phyloP scores from a whole-genome alignment of 176 grass and related monocot genomes.

The Oryza longistaminata region DNA sequence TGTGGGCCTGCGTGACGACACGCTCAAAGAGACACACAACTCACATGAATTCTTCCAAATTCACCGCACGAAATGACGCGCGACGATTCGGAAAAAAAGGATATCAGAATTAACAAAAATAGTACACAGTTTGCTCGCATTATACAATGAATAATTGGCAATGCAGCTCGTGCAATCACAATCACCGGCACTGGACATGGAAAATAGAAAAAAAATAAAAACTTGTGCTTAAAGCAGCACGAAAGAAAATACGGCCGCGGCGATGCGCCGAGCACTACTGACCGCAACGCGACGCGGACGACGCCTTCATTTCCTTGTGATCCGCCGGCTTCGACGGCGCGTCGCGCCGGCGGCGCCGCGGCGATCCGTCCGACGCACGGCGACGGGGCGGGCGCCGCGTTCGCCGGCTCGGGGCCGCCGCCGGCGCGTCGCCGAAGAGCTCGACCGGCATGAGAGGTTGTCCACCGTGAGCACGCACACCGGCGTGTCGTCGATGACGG shows the following conservation, averaged over 20 bases:
- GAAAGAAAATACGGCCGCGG: slow-evolving; percentile 30
- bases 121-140: slow-evolving; percentile 29
- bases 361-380: slow-evolving; percentile 30
- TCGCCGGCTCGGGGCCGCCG: slow-evolving; percentile 38
- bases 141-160: neutral
- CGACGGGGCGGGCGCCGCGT: slow-evolving; percentile 17
- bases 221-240: slow-evolving; percentile 1
- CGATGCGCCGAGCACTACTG: neutral
- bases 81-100: too few species aligned
- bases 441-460: slow-evolving; percentile 69
- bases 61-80: too few species aligned
- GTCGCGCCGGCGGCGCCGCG: slow-evolving; percentile 26
- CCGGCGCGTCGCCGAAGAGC: slow-evolving; percentile 56
- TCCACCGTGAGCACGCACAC: slow-evolving; percentile 71
- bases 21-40: too few species aligned
- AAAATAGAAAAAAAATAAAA: neutral
- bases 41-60: too few species aligned
- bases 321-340: slow-evolving; percentile 45
- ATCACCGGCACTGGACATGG: neutral
- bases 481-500: slow-evolving; percentile 74
- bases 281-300: slow-evolving; percentile 3
- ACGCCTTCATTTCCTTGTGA: slow-evolving; percentile 42
- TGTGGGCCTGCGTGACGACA: too few species aligned
- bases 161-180: slow-evolving; percentile 10
- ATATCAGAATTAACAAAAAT: neutral